These are phyloP conservation scores for Colletotrichum plurivorum DNA, from an alignment of 2,329 filamentous ascomycete genomes.

Conservation along the genomic window DNA sequence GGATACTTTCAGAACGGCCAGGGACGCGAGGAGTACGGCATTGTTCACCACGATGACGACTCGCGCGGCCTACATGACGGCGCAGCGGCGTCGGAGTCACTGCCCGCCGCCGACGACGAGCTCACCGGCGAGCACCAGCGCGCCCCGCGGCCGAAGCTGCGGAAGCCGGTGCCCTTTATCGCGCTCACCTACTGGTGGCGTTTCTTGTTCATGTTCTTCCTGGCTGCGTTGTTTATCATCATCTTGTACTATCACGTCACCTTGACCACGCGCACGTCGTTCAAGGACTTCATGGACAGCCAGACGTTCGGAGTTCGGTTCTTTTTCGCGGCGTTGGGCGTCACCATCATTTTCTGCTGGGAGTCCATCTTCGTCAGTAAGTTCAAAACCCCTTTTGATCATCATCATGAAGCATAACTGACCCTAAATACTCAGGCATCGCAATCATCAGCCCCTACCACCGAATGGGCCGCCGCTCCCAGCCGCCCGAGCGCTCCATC, in stretches of 20 bases:
- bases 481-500: conserved; percentile 54
- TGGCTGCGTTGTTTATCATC: conserved; percentile 51
- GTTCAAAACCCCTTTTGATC: conserved; percentile 16
- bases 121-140: background rate
- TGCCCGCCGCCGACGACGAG: conserved; percentile 15
- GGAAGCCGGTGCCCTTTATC: conserved; percentile 50
- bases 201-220: conserved; percentile 48
- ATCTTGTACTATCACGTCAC: conserved; percentile 57
- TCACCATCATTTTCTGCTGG: conserved; percentile 58
- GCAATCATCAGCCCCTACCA: conserved; percentile 61
- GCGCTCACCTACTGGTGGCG: conserved; percentile 53
- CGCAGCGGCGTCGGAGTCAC: conserved; percentile 8
- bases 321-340: conserved; percentile 57
- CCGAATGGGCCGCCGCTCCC: conserved; percentile 53
- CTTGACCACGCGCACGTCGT: conserved; percentile 39
- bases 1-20: conserved; percentile 46
- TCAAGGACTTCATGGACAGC: conserved; percentile 54
- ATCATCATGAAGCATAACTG: background rate
- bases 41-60: conserved; percentile 48
- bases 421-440: conserved; percentile 51
- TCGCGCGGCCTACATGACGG: conserved; percentile 40
- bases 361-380: conserved; percentile 55
- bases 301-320: conserved; percentile 60
- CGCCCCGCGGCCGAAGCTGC: background rate
- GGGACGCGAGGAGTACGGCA: conserved; percentile 49